phyloP scores from a whole-genome alignment of 2,329 filamentous ascomycete genomes.

The Trichoderma harzianum region DNA sequence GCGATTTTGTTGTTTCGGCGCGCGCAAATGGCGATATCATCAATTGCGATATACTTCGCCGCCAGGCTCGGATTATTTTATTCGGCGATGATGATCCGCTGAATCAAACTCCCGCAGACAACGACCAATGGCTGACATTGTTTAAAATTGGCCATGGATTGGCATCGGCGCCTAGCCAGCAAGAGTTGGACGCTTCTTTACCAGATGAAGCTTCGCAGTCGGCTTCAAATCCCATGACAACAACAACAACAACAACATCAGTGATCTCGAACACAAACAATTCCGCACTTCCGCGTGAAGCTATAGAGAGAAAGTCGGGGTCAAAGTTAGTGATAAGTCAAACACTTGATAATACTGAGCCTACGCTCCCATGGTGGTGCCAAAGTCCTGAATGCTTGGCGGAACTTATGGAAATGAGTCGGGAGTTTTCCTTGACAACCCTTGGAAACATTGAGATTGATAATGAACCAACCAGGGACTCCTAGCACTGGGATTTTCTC shows the following conservation, averaged over 20 bases:
- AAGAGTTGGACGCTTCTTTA: background rate
- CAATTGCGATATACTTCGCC: background rate
- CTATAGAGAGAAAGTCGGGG: background rate
- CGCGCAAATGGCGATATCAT: background rate
- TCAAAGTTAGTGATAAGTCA: background rate
- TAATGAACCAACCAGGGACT: background rate
- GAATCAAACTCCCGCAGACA: background rate
- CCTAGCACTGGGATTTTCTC: background rate
- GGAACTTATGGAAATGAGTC: background rate
- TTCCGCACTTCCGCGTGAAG: background rate
- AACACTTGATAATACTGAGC: background rate
- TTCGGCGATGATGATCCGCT: background rate
- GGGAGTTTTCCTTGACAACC: background rate
- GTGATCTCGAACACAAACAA: background rate
- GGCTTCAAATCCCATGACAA: background rate
- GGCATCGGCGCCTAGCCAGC: background rate
- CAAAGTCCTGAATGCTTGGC: background rate
- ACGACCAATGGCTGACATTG: background rate
- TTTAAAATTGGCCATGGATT: background rate
- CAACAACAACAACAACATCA: background rate
- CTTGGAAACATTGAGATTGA: background rate
- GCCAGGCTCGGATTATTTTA: background rate
- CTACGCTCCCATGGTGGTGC: background rate
- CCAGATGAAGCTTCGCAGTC: background rate
- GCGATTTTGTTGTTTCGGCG: background rate